phyloP scores from a whole-genome alignment of 768 basidiomycete genomes.

The Amanita pseudoporphyria region DNA sequence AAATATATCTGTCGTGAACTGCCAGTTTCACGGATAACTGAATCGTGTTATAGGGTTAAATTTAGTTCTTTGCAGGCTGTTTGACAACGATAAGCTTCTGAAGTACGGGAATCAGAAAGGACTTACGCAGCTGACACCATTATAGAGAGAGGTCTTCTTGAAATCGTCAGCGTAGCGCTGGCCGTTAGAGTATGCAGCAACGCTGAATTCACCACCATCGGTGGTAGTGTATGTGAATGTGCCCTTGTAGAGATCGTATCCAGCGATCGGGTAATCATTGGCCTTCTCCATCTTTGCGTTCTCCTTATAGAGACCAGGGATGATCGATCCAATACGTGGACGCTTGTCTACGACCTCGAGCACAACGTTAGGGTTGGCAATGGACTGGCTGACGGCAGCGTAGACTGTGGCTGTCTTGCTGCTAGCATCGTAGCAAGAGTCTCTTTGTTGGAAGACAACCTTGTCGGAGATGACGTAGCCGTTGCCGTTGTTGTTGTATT shows the following conservation, averaged over 20 bases:
- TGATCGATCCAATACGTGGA: background rate
- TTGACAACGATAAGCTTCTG: background rate
- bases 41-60: too few relatives aligned
- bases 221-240: background rate
- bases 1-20: too few relatives aligned
- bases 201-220: slow-evolving; percentile 2
- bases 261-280: background rate
- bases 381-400: background rate
- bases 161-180: background rate
- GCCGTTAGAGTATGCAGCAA: background rate
- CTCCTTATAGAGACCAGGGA: background rate
- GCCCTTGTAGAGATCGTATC: background rate
- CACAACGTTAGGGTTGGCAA: background rate
- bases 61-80: too few relatives aligned
- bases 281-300: background rate
- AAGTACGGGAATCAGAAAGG: background rate
- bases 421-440: background rate
- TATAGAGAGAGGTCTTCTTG: background rate
- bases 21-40: too few relatives aligned
- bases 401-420: background rate
- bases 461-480: background rate
- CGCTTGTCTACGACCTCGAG: background rate
- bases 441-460: background rate
- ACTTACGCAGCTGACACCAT: background rate
- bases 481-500: background rate